phyloP scores from a whole-genome alignment of 192 early-diverging fungal species.

The Radiomyces spectabilis region DNA sequence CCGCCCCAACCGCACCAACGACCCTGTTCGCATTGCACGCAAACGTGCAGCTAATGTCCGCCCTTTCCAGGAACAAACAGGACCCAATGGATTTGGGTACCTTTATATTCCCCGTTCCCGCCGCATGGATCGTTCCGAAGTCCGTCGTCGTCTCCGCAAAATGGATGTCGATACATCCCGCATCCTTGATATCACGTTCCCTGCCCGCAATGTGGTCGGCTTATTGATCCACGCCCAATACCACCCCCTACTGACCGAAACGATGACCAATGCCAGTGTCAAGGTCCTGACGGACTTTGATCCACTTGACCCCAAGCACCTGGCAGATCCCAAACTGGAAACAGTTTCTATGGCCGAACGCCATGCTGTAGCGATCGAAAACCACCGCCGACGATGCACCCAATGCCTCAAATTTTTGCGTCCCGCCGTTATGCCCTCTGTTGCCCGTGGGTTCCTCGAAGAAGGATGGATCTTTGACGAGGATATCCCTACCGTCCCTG shows the following conservation, averaged over 20 bases:
- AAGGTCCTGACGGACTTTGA: background rate
- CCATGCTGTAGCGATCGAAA: background rate
- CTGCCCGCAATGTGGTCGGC: background rate
- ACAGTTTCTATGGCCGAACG: background rate
- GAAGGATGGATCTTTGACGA: slow-evolving; percentile 1
- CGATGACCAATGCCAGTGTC: background rate
- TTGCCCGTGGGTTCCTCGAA: background rate
- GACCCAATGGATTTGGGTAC: background rate
- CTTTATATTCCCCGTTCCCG: no score
- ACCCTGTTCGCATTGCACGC: background rate
- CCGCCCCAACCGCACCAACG: no score
- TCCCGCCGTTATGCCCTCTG: background rate
- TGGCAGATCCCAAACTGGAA: slow-evolving; percentile 5
- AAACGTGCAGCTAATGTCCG: background rate
- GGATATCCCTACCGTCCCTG: background rate
- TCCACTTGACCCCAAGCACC: background rate
- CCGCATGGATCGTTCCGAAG: no score
- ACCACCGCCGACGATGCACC: background rate
- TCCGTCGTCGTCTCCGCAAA: no score
- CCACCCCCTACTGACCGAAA: background rate
- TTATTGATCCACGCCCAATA: slow-evolving; percentile 10
- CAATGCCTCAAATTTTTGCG: background rate
- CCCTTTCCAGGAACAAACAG: background rate
- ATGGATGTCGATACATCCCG: background rate
- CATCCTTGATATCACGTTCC: no score